Evolutionary conservation across 208 protist species (phyloP).

Genomic region (Paratrypanosoma confusum): DNA sequence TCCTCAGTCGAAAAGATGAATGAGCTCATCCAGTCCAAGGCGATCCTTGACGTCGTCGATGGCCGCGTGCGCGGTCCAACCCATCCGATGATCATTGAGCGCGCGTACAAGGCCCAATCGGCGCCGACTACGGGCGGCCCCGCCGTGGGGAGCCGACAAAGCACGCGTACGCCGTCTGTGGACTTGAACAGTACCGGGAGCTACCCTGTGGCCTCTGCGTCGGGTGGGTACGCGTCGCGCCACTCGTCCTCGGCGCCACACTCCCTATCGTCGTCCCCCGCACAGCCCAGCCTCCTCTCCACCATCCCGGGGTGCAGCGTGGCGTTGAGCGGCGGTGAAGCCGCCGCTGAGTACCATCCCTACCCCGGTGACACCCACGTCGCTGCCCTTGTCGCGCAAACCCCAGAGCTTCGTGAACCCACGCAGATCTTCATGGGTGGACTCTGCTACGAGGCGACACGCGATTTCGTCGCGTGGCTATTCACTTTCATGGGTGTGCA

Average conservation of each 20-base stretch:
- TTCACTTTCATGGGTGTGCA: slow-evolving; percentile 19
- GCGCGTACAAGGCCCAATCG: slow-evolving; percentile 25
- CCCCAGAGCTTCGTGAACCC: slow-evolving; percentile 4
- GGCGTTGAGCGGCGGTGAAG: too few species aligned
- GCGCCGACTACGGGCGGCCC: too few species aligned
- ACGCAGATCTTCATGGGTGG: slow-evolving; percentile 32
- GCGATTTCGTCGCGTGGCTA: slow-evolving; percentile 39
- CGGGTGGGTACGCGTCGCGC: too few species aligned
- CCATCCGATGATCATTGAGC: slow-evolving; percentile 72
- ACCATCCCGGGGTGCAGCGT: too few species aligned
- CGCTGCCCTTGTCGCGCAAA: slow-evolving; percentile 1
- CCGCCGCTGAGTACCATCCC: too few species aligned
- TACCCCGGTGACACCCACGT: slow-evolving; percentile 17
- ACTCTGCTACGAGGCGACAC: slow-evolving; percentile 13
- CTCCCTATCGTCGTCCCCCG: too few species aligned
- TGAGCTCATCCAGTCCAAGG: slow-evolving; percentile 29
- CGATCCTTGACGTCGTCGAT: slow-evolving; percentile 37
- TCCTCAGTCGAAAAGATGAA: slow-evolving; percentile 35
- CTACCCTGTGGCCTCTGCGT: too few species aligned
- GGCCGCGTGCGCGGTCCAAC: slow-evolving; percentile 50
- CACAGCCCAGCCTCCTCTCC: too few species aligned
- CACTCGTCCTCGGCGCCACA: too few species aligned
- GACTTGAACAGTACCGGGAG: too few species aligned
- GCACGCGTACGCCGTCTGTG: too few species aligned
- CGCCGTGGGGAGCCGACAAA: too few species aligned